Evolutionary conservation across 441 rosid genomes (phyloP), one percentile per base, ranked within the genome.

Genomic region (Corymbia citriodora): DNA sequence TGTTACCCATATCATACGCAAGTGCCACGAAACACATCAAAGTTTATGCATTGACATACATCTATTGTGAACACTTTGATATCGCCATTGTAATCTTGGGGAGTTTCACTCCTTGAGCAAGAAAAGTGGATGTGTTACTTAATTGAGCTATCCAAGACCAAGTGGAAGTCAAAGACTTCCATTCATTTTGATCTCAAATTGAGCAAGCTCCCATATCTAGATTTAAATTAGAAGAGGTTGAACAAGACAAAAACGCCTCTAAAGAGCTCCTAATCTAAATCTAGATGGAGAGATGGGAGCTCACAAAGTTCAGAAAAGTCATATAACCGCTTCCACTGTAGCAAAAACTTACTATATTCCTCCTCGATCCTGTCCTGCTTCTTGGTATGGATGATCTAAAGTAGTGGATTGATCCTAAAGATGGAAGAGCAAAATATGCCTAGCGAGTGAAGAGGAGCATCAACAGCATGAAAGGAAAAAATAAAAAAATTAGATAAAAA

Each of bases 1-100:
- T 0, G 0, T 1, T 68, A 31, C 6, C 45, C 45, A 40, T 6
- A 6, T 18, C 27, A 19, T 19, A 72, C 2, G 0, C 4, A 18
- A 9, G 2, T 10, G 1, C 2, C 3, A 25, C 29, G 4, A 72
- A 72, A 10, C 1, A 2, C 27, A 1, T 19, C 8, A 19, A 6
- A 36, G 1, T 19, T 72, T 72, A 33, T 70, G 0, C 8, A 18
- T 70, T 1, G 1, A 18, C 2, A 33, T 9, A 1, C 11, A 6
- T 12, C 2, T 0, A 40, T 6, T 5, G 45, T 40, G 6, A 40
- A 40, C 45, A 40, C 45, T 40, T 40, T 7, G 27, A 36, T 5
- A 19, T 19, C 33, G 45, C 79, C 45, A 8, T 8, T 8, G 12
- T 33, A 36, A 72, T 36, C 23, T 70, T 33, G 8, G 19, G 9